Evolutionary conservation across 2,329 filamentous ascomycete species (phyloP), one percentile per base, ranked within the genome.

Genomic region (Fusarium sp.): DNA sequence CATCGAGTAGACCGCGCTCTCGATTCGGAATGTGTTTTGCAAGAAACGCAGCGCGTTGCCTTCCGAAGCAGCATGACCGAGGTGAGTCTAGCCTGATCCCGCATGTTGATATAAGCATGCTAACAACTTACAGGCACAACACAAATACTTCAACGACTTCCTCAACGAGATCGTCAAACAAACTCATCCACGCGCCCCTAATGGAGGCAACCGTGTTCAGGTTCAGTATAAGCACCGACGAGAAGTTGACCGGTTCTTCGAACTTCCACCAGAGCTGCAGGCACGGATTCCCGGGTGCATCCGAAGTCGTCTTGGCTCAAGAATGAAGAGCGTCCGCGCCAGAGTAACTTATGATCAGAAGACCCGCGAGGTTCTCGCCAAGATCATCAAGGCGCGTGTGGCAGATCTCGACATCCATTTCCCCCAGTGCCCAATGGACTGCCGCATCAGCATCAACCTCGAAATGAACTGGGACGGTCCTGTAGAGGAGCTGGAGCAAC

Each of bases 11-110:
- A 88, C 11, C 83, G 95, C 11, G 90, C 90, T 7, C 87, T 96
- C 6, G 82, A 87, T 24, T 92, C 93, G 1, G 93, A 96, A 80
- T 92, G 90, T 56, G 85, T 97, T 8, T 82, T 97, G 22, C 85
- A 86, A 55, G 88, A 90, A 35, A 88, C 87, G 27, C 85, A 87
- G 35, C 87, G 89, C 51, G 87, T 93, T 33, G 88, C 87, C 0
- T 99, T 98, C 78, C 90, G 92, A 76, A 98, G 95, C 79, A 94
- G 91, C 70, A 98, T 98, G 96, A 95, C 93, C 6, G 91, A 95
- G 85, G 94, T 96, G 85, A 82, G 89, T 83, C 9, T n/a, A 17
- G 40, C 16, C 58, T 9, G 3, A 1, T 10, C 31, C 5, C 22
- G 33, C 12, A 2, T n/a, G 1, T 4, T 20, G 27, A 10, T 16